These are phyloP conservation scores for Phaeoacremonium minimum DNA, from an alignment of 2,329 filamentous ascomycete species.

Conservation along the genomic window DNA sequence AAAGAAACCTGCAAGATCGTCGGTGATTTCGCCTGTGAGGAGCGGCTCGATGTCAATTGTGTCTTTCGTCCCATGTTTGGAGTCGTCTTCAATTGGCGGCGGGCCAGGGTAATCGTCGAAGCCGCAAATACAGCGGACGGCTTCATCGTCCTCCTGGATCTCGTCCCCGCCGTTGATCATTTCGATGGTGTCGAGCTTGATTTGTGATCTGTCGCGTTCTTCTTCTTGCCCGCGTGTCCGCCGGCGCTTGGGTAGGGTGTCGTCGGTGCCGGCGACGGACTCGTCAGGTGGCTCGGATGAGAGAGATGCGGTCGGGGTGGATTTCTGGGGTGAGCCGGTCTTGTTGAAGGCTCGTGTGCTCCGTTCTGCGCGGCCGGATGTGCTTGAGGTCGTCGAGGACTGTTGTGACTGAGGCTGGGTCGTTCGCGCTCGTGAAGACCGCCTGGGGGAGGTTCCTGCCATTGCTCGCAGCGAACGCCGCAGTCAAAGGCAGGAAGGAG, in stretches of 20 bases:
- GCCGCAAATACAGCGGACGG: conserved; percentile 92
- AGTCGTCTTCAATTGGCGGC: conserved; percentile 55
- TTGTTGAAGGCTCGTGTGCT: conserved; percentile 69
- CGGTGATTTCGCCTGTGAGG: conserved; percentile 60
- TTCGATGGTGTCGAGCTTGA: conserved; percentile 35
- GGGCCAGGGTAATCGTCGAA: conserved; percentile 92
- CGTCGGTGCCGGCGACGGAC: conserved; percentile 46
- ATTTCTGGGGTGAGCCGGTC: conserved; percentile 69
- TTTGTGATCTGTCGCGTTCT: conserved; percentile 42
- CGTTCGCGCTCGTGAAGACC: conserved; percentile 85
- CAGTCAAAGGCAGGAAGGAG: conserved; percentile 22
- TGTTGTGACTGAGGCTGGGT: conserved; percentile 73
- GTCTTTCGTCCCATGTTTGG: conserved; percentile 48
- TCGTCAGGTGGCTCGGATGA: conserved; percentile 68
- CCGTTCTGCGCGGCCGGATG: conserved; percentile 72
- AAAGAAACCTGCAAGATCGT: conserved; percentile 91
- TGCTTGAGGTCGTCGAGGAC: conserved; percentile 67
- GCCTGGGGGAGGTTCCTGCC: conserved; percentile 68
- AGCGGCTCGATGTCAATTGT: conserved; percentile 54
- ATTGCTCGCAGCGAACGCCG: conserved; percentile 39
- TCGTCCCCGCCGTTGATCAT: conserved; percentile 64
- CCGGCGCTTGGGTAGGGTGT: conserved; percentile 68
- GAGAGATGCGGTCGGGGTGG: conserved; percentile 67
- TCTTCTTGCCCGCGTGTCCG: conserved; percentile 72
- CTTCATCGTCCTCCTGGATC: conserved; percentile 82